Conservation (phyloP, 306 rosid genomes). For the Trifolium fragiferum region DNA sequence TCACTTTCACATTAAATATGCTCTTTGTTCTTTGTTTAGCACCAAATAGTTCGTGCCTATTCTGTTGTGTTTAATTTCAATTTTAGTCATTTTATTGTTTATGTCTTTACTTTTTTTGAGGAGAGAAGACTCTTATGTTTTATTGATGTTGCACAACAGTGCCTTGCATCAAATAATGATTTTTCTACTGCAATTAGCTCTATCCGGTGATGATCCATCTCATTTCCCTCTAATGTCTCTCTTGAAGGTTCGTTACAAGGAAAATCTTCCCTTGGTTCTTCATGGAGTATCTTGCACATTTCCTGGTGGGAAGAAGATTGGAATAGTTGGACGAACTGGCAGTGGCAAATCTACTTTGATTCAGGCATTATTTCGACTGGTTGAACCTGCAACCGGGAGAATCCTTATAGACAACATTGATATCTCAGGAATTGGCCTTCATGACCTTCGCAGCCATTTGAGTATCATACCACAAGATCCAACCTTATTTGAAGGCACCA, state of each 20-base stretch:
- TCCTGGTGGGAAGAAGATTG: slow-evolving; percentile 93
- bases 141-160: background rate
- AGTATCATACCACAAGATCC: slow-evolving; percentile 99
- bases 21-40: slow-evolving; percentile 14
- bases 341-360: slow-evolving; percentile 97
- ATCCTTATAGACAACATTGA: slow-evolving; percentile 80
- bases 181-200: slow-evolving; percentile 15
- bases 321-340: slow-evolving; percentile 95
- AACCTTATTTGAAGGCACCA: slow-evolving; percentile 92
- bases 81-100: background rate
- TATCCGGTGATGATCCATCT: slow-evolving; percentile 18
- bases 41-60: slow-evolving; percentile 7
- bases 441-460: slow-evolving; percentile 86
- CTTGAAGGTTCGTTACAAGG: slow-evolving; percentile 90
- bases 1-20: slow-evolving; percentile 25
- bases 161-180: slow-evolving; percentile 13
- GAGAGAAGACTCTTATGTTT: background rate
- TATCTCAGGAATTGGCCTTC: slow-evolving; percentile 83
- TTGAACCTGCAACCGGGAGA: slow-evolving; percentile 80
- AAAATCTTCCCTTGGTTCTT: slow-evolving; percentile 88
- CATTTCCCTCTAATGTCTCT: background rate
- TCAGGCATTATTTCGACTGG: slow-evolving; percentile 87
- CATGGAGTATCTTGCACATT: slow-evolving; percentile 79
- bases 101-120: background rate
- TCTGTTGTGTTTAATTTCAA: background rate